phyloP scores from a whole-genome alignment of 176 grass and related monocot genomes.

The bread wheat (Triticum aestivum) region IWGSC_CS_RefSeq_v2.1 NC_057808.1:216888185-216888684 shows the following conservation, averaged over 20 bases:
- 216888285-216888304: slow-evolving; percentile 18
- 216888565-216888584: neutral
- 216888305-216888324: slow-evolving; percentile 26
- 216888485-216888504: slow-evolving; percentile 35
- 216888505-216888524: slow-evolving; percentile 45
- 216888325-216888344: neutral
- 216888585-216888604: neutral
- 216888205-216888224: neutral
- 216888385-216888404: neutral
- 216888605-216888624: neutral
- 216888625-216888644: neutral
- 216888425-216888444: slow-evolving; percentile 15
- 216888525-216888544: slow-evolving; percentile 30
- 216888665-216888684: neutral
- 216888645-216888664: neutral
- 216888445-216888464: neutral
- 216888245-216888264: neutral
- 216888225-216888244: neutral
- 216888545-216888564: neutral
- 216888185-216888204: neutral
- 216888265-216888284: slow-evolving; percentile 1
- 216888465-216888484: slow-evolving; percentile 13
- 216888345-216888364: neutral
- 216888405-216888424: neutral
- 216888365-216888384: slow-evolving; percentile 11